Evolutionary conservation across 108 stramenopile species (phyloP), one percentile per base, ranked within the genome.

Genomic region (Chaetoceros tenuissimus): DNA sequence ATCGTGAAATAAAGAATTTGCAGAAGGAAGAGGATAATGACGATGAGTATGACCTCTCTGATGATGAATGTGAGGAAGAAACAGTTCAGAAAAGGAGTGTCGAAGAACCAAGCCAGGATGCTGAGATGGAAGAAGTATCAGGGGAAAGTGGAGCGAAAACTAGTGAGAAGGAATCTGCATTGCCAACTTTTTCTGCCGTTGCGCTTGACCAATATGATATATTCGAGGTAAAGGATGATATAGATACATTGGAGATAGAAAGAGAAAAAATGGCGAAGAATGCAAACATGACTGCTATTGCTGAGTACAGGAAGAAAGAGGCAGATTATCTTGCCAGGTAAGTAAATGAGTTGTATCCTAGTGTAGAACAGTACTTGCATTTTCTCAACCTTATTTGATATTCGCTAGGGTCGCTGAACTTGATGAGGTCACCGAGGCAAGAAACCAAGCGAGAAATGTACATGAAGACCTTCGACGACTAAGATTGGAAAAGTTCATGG

Each of bases 401-500:
- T 28, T 3, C 13, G 40, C 20, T 49, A 89, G 93, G 48, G 85
- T 96, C 20, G 56, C 55, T 8, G 96, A 97, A 46, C 85, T 99
- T 2, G 97, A 99, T 52, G 76, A 68, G 53, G 87, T 89, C n/a
- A 94, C 96, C 1, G 68, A 76, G 22, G 79, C 74, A 67, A 75
- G 97, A 24, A 94, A 95, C 54, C 72, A 59, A 30, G 87, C 89
- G 5, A 81, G 94, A 21, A 77, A 78, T 62, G 68, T 63, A 16
- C 87, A 87, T 64, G 98, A 99, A 57, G 93, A 88, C 19, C 83
- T 99, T 18, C 85, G 96, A 52, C 84, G 92, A 29, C 67, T 85
- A 43, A 85, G 98, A 29, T 87, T 99, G 31, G 95, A 97, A 52
- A 95, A 87, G 89, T 99, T 99, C 67, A 98, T 99, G 98, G 88